Evolutionary conservation across 1,139 yeast species (phyloP), one percentile per base, ranked within the genome.

Genomic region (Geotrichum histeridarum): DNA sequence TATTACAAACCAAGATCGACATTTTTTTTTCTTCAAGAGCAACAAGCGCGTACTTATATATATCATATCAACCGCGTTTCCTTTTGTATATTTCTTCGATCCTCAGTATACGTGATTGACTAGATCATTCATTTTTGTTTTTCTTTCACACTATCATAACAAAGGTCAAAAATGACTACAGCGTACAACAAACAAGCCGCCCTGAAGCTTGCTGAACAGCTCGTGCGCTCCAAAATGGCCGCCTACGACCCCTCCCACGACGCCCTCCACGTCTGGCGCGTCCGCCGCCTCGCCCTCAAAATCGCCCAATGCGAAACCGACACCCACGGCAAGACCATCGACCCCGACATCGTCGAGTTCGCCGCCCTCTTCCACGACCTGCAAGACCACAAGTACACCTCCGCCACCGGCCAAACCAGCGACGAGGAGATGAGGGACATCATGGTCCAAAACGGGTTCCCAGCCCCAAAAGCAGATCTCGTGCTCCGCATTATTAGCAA

Each of bases 281-380:
- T 69, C 18, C 62, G 66, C 14, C 56, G 61, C 6, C 60, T 60
- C 59, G 72, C 72, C 6, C 46, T 61, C 49, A 51, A 53, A 33
- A 50, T 69, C 11, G 70, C 68, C 4, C 55, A 50, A 8, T 46
- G 59, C 11, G 53, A 54, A 12, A 51, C 53, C n/a, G 39, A 55
- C 17, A 41, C 41, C 9, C 38, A 14, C 5, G 50, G 51, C 12
- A 17, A 32, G 7, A 53, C 54, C 4, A 59, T 61, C 8, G 70
- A 70, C 54, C 22, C 47, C 44, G 54, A 60, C 30, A 68, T 69
- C 5, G 73, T 71, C 1, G 69, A 69, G 55, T 60, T 71, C 14
- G 72, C 68, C 0, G 74, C 74, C 1, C 60, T 71, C 42, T 66
- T 70, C 50, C 75, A 71, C 56, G 75, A 71, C 55, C 60, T 70